Conservation (phyloP, 345 rosid genomes). For the Geranium brycei region DNA sequence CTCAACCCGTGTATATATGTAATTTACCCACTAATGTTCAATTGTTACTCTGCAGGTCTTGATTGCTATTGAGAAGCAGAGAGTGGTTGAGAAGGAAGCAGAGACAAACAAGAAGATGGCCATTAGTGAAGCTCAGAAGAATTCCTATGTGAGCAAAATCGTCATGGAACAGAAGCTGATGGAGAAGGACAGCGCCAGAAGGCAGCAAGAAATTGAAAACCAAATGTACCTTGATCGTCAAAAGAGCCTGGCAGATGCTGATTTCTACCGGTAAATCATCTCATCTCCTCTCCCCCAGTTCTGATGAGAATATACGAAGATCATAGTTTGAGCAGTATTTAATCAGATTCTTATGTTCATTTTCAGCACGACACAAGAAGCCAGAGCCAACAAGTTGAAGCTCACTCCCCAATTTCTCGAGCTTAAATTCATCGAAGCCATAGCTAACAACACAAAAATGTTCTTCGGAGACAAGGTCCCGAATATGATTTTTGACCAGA, state of each 20-base stretch:
- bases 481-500: slow-evolving; percentile 76
- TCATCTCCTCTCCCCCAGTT: background rate
- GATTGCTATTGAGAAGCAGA: slow-evolving; percentile 71
- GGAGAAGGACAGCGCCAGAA: slow-evolving; percentile 72
- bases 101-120: slow-evolving; percentile 83
- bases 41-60: slow-evolving; percentile 38
- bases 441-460: slow-evolving; percentile 71
- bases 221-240: slow-evolving; percentile 67
- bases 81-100: slow-evolving; percentile 79
- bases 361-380: slow-evolving; percentile 58
- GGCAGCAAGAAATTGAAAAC: slow-evolving; percentile 74
- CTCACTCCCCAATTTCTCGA: slow-evolving; percentile 85
- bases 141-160: slow-evolving; percentile 71
- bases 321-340: background rate
- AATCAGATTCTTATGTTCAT: background rate
- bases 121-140: slow-evolving; percentile 84
- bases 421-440: slow-evolving; percentile 75
- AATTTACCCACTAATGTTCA: no score
- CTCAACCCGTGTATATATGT: no score
- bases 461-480: slow-evolving; percentile 94
- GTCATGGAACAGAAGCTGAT: slow-evolving; percentile 73
- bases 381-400: slow-evolving; percentile 84
- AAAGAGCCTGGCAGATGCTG: slow-evolving; percentile 75
- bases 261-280: slow-evolving; percentile 54
- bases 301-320: background rate